Conservation (phyloP, 352 stramenopile species). For the Phytophthora niederhauseri region DNA sequence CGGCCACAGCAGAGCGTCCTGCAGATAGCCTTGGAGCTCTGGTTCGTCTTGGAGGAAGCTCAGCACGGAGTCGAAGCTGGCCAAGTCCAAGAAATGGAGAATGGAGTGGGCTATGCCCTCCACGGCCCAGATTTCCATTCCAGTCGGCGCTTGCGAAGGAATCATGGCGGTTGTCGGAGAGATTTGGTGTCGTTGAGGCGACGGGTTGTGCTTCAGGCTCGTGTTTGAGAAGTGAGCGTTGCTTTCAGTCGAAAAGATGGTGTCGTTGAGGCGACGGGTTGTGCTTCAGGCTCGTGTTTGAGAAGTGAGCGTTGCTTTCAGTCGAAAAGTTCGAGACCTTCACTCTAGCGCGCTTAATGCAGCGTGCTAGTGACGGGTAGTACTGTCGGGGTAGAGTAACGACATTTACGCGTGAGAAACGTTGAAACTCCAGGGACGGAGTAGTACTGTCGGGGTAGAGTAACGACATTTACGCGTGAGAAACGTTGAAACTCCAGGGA, state of each 20-base stretch:
- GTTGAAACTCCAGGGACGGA: neutral
- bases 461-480: neutral
- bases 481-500: neutral
- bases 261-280: neutral
- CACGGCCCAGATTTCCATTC: constrained; percentile 3
- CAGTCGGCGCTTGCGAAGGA: neutral
- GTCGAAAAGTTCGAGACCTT: neutral
- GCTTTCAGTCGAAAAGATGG: neutral
- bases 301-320: neutral
- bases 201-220: neutral
- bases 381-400: neutral
- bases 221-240: neutral
- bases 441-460: neutral
- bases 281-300: neutral
- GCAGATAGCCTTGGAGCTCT: constrained; percentile 17
- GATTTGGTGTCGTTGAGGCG: neutral
- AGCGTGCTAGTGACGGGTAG: neutral
- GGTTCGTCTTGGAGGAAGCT: neutral
- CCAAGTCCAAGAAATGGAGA: constrained; percentile 4
- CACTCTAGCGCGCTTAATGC: neutral
- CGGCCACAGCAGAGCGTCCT: constrained; percentile 42
- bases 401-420: neutral
- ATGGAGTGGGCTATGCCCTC: constrained; percentile 5
- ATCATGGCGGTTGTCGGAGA: neutral
- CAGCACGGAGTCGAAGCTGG: constrained; percentile 3